A percentile compares a stretch with the other conserved stretches of the same genome.
phyloP scores from a whole-genome alignment of 1,284 basidiomycete species.

The Caloboletus firmus region DNA sequence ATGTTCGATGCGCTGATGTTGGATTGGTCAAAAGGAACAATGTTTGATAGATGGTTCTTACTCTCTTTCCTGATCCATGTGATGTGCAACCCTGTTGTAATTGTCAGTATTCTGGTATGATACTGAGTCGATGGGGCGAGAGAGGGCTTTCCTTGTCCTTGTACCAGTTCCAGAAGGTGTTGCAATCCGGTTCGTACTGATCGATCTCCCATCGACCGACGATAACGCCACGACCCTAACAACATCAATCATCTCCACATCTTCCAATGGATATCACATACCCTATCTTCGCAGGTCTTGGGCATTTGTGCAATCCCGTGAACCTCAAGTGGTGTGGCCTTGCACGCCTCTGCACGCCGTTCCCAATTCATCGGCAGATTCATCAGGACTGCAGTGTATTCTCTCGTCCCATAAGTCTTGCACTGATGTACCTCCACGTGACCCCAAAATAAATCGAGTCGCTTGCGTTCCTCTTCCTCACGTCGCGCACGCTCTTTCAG shows the following conservation, averaged over 20 bases:
- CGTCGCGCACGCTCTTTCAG: slow-evolving; percentile 14
- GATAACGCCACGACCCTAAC: slow-evolving; percentile 22
- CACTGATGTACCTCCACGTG: slow-evolving; percentile 25
- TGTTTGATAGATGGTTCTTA: not conserved
- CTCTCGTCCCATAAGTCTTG: slow-evolving; percentile 29
- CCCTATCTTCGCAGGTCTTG: slow-evolving; percentile 27
- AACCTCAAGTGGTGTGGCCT: slow-evolving; percentile 23
- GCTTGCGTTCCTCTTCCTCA: slow-evolving; percentile 28
- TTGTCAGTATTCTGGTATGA: not conserved
- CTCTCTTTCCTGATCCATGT: slow-evolving; percentile 22
- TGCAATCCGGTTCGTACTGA: slow-evolving; percentile 24
- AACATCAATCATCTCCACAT: not conserved
- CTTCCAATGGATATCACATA: slow-evolving; percentile 2
- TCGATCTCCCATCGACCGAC: slow-evolving; percentile 27
- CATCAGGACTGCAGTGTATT: slow-evolving; percentile 27
- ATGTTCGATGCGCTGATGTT: slow-evolving; percentile 19
- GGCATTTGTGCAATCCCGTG: slow-evolving; percentile 25
- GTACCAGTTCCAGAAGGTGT: slow-evolving; percentile 23
- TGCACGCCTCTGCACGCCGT: slow-evolving; percentile 23
- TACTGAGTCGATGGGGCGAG: not conserved
- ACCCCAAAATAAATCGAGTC: slow-evolving; percentile 21
- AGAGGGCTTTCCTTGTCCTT: slow-evolving; percentile 20
- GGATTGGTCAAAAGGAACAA: not conserved
- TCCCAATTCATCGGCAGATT: slow-evolving; percentile 23
- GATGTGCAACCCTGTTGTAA: slow-evolving; percentile 27